A percentile compares a stretch with the other conserved stretches of the same genome.
Conservation (phyloP, 306 rosid genomes). For the Glycine latifolia region DNA sequence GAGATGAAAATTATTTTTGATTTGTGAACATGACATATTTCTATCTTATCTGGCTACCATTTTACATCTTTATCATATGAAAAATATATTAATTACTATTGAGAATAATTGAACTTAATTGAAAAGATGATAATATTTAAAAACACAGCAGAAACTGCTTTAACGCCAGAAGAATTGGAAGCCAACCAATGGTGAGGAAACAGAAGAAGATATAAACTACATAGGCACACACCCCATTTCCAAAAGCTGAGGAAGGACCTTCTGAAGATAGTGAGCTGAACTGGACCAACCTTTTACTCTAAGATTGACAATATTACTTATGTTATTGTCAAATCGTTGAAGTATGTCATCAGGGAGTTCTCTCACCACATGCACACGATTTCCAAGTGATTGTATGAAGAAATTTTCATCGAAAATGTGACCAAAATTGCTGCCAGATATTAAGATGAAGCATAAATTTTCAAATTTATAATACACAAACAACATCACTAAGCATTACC, state of each 20-base stretch:
- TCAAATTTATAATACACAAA: conserved; percentile 28
- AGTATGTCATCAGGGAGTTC: conserved; percentile 82
- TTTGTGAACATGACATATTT: conserved; percentile 19
- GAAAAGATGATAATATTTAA: conserved; percentile 32
- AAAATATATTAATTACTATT: conserved; percentile 24
- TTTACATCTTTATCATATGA: conserved; percentile 33
- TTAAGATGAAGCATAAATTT: conserved; percentile 41
- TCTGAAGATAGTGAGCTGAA: conserved; percentile 82
- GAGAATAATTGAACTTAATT: conserved; percentile 32
- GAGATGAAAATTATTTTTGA: conserved; percentile 13
- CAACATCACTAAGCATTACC: neutral
- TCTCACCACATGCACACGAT: conserved; percentile 76
- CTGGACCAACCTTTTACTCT: conserved; percentile 98
- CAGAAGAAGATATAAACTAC: conserved; percentile 36
- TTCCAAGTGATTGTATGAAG: conserved; percentile 75
- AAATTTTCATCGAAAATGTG: conserved; percentile 90
- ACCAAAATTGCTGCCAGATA: conserved; percentile 76
- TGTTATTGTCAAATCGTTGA: conserved; percentile 79
- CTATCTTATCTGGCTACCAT: conserved; percentile 6
- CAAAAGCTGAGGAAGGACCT: conserved; percentile 91
- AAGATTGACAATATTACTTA: conserved; percentile 91
- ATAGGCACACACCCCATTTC: conserved; percentile 66
- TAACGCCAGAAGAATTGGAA: conserved; percentile 31
- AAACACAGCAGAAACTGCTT: conserved; percentile 33
- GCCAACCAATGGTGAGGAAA: conserved; percentile 39